Percentiles rank a stretch among this genome's conserved stretches.
Conservation (phyloP, 1,284 basidiomycete species). For the Rhodotorula sp. region DNA sequence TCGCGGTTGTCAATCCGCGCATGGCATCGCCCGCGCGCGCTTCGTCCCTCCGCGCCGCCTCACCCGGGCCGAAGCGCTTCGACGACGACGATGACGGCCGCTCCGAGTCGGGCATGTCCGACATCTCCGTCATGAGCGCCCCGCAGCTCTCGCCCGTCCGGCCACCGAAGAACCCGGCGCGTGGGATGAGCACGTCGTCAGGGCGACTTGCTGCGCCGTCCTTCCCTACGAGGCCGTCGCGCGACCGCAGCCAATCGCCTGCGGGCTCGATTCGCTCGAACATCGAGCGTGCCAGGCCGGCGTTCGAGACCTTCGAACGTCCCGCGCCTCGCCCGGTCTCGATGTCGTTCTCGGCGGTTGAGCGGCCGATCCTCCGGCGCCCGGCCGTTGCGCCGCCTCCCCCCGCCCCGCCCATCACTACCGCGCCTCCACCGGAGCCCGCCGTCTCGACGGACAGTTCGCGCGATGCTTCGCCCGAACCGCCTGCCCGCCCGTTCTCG, state of each 20-base stretch:
- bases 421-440: not conserved
- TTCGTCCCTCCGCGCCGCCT: not conserved
- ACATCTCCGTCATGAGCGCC: conserved; percentile 25
- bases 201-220: not conserved
- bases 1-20: not conserved
- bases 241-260: not conserved
- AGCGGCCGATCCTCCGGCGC: conserved; percentile 7
- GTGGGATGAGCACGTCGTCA: not conserved
- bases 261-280: not conserved
- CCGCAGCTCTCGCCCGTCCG: conserved; percentile 30
- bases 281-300: not conserved
- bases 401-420: not conserved
- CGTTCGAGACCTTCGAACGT: not conserved
- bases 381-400: not conserved
- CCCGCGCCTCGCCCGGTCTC: not conserved
- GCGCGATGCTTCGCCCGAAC: not conserved
- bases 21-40: not conserved
- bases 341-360: conserved; percentile 5
- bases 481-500: conserved; percentile 11
- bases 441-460: not conserved
- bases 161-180: conserved; percentile 23
- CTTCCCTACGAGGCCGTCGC: not conserved
- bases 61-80: not conserved
- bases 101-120: conserved; percentile 11
- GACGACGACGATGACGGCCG: conserved; percentile 16